Conservation (phyloP, 345 rosid species). For the Turritis glabra region DNA sequence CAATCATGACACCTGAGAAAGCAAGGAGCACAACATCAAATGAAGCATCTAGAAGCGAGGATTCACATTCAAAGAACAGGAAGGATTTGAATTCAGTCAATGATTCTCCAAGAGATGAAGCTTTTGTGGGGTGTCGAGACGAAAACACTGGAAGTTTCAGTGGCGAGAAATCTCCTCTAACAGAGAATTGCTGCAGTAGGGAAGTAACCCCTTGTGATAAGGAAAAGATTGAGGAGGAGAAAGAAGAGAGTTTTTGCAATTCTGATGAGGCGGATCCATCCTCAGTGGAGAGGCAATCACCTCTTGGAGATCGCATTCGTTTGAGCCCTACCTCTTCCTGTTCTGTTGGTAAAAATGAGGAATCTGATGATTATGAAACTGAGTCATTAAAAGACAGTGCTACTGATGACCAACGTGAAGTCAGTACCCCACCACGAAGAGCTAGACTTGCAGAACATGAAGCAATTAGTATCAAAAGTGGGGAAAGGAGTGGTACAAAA, state of each 20-base stretch:
- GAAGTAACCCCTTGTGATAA: constrained; percentile 38
- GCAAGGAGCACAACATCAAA: constrained; percentile 8
- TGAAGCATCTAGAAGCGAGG: constrained; percentile 32
- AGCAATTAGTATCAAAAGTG: constrained; percentile 25
- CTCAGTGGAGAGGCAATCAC: constrained; percentile 43
- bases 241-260: constrained; percentile 36
- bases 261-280: constrained; percentile 36
- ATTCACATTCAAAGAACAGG: constrained; percentile 16
- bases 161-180: constrained; percentile 15
- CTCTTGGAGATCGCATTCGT: constrained; percentile 45
- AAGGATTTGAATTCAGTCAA: constrained; percentile 24
- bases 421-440: constrained; percentile 30
- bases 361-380: constrained; percentile 43
- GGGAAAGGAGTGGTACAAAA: constrained; percentile 23
- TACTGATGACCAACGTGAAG: constrained; percentile 33
- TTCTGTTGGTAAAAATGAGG: constrained; percentile 48
- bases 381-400: constrained; percentile 43
- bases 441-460: constrained; percentile 36
- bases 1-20: constrained; percentile 35
- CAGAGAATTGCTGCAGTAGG: constrained; percentile 30
- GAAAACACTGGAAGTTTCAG: constrained; percentile 28
- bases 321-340: constrained; percentile 46
- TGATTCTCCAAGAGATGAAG: constrained; percentile 36
- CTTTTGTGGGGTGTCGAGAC: constrained; percentile 30
- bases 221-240: constrained; percentile 33